A percentile compares a stretch with the other conserved stretches of the same genome.
phyloP scores from a whole-genome alignment of 345 rosid genomes.

The Dimocarpus longan region DNA sequence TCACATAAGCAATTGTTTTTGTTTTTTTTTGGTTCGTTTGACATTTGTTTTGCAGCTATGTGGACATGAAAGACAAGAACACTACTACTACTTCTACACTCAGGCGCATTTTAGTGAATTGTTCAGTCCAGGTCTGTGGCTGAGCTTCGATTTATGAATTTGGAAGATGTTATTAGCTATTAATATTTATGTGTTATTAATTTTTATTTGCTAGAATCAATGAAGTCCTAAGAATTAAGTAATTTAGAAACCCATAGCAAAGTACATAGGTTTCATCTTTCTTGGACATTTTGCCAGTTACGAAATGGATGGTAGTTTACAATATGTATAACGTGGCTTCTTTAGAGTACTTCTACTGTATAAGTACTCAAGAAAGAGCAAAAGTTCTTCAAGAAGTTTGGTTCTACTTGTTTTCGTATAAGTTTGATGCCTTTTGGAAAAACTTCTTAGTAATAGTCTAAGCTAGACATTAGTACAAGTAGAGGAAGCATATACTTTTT shows the following conservation, averaged over 20 bases:
- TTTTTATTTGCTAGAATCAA: neutral
- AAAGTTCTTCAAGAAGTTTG: neutral
- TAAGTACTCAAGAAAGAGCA: neutral
- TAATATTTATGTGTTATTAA: neutral
- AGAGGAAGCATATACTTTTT: no score
- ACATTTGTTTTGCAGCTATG: constrained; percentile 31
- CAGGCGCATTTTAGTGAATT: constrained; percentile 73
- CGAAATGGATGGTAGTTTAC: neutral
- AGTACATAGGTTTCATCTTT: neutral
- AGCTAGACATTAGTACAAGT: no score
- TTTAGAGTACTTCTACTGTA: neutral
- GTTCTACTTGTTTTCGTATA: no score
- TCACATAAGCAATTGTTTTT: neutral
- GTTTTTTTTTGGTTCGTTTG: constrained; percentile 5
- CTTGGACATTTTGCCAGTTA: neutral
- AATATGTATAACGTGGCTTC: neutral
- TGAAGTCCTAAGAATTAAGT: neutral
- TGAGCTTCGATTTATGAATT: constrained; percentile 5
- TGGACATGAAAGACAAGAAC: constrained; percentile 80
- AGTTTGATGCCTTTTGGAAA: no score
- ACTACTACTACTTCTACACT: constrained; percentile 56
- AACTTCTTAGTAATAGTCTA: no score
- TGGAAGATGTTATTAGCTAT: neutral
- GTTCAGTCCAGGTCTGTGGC: constrained; percentile 75
- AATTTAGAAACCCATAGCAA: neutral